Percentiles rank a stretch among this genome's conserved stretches.
Conservation (phyloP, 148 eudicot genomes). For the Cornus controversa region DNA sequence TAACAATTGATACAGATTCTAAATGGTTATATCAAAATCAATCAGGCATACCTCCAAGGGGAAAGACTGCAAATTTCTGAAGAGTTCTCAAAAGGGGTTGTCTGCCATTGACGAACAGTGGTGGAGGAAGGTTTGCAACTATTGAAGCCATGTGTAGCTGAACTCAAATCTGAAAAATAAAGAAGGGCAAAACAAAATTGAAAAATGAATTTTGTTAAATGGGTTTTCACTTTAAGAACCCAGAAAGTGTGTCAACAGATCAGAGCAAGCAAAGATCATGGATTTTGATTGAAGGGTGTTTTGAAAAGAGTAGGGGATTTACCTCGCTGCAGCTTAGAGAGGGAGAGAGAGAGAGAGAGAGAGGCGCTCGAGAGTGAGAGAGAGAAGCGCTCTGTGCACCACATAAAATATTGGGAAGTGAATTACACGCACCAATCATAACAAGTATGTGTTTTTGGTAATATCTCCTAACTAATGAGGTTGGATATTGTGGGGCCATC, state of each 20-base stretch:
- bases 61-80: slow-evolving; percentile 28
- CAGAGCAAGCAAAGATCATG: background rate
- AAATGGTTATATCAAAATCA: background rate
- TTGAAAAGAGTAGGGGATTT: background rate
- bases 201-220: background rate
- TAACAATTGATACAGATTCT: background rate
- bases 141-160: slow-evolving; percentile 59
- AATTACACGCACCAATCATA: too few species aligned
- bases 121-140: slow-evolving; percentile 47
- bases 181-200: background rate
- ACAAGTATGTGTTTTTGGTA: too few species aligned
- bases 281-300: background rate
- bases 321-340: background rate
- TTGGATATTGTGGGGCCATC: too few species aligned
- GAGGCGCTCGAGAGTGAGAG: background rate
- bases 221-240: background rate
- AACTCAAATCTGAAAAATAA: background rate
- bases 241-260: background rate
- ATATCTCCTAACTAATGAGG: too few species aligned
- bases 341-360: background rate
- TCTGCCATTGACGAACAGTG: slow-evolving; percentile 43
- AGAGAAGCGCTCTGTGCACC: too few species aligned
- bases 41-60: slow-evolving; percentile 33
- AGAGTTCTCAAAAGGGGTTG: slow-evolving; percentile 35
- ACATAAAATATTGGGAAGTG: too few species aligned